Percentiles rank a stretch among this genome's conserved stretches.
Evolutionary conservation across 345 rosid genomes (phyloP).

Genomic region (Tarenaya hassleriana): DNA sequence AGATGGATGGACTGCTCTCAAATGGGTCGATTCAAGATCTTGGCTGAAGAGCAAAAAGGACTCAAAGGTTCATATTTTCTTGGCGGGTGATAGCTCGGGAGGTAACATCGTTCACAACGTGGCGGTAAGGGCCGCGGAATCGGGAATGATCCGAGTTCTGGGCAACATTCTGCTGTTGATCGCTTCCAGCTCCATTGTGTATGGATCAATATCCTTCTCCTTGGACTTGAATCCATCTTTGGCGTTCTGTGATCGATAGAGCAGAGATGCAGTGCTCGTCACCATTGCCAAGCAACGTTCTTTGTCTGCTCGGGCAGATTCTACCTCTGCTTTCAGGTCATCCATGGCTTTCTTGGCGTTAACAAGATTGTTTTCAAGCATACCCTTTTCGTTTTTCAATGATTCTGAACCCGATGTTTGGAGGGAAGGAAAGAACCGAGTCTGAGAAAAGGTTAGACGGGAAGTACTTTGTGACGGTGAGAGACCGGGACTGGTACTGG

Average conservation of each 20-base stretch:
- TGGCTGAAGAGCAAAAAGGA: conserved; percentile 73
- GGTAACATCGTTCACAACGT: conserved; percentile 88
- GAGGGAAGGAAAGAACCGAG: conserved; percentile 72
- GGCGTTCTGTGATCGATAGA: conserved; percentile 32
- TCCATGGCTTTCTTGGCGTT: conserved; percentile 35
- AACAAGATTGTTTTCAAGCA: conserved; percentile 34
- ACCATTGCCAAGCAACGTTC: conserved; percentile 38
- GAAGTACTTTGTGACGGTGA: conserved; percentile 63
- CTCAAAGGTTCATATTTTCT: conserved; percentile 62
- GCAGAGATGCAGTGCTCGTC: conserved; percentile 42
- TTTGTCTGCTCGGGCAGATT: conserved; percentile 31
- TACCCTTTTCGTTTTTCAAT: conserved; percentile 41
- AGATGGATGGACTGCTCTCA: conserved; percentile 82
- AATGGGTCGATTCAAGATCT: conserved; percentile 68
- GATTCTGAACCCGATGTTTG: conserved; percentile 68
- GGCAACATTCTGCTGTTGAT: conserved; percentile 72
- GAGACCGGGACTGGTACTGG: conserved; percentile 92
- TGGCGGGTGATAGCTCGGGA: conserved; percentile 93
- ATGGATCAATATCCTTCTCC: conserved; percentile 38
- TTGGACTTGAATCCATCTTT: conserved; percentile 16
- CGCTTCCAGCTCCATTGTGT: conserved; percentile 40
- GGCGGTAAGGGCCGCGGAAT: conserved; percentile 58
- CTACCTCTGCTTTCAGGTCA: conserved; percentile 41
- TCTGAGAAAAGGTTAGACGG: too few species aligned
- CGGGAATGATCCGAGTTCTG: conserved; percentile 42